Percentiles rank a stretch among this genome's conserved stretches.
These are phyloP conservation scores for Xylariaceae sp. DNA, from an alignment of 2,329 filamentous ascomycete species.

Conservation along the genomic window DNA sequence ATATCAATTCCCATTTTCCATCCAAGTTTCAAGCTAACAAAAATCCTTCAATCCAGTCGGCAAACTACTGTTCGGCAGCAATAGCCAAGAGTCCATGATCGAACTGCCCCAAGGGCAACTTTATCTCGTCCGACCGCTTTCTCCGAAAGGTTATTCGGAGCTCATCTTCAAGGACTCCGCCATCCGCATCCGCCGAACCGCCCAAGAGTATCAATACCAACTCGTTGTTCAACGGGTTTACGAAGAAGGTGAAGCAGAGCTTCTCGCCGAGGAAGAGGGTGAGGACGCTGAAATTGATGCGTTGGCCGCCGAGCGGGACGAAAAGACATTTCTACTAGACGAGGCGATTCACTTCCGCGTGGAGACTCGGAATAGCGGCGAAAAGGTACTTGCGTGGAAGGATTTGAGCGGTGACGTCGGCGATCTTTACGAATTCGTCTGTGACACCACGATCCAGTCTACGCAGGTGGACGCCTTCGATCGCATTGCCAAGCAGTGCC, in stretches of 20 bases:
- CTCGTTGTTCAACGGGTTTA: slow-evolving; percentile 94
- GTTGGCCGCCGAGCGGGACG: slow-evolving; percentile 79
- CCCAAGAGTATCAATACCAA: slow-evolving; percentile 95
- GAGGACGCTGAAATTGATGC: slow-evolving; percentile 73
- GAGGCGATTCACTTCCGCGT: slow-evolving; percentile 82
- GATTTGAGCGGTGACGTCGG: slow-evolving; percentile 90
- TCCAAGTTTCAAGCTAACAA: not conserved
- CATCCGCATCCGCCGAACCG: slow-evolving; percentile 84
- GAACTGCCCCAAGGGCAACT: slow-evolving; percentile 94
- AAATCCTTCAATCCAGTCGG: slow-evolving; percentile 55
- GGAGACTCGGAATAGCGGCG: slow-evolving; percentile 71
- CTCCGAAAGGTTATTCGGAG: slow-evolving; percentile 95
- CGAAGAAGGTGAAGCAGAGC: slow-evolving; percentile 93
- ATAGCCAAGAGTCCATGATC: slow-evolving; percentile 85
- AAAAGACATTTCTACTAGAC: slow-evolving; percentile 96
- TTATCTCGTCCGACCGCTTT: slow-evolving; percentile 90
- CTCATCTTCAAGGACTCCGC: slow-evolving; percentile 98
- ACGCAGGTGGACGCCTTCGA: slow-evolving; percentile 76
- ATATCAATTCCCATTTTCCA: not conserved
- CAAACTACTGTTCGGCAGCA: slow-evolving; percentile 85
- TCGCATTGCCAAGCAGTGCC: slow-evolving; percentile 79
- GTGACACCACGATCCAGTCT: slow-evolving; percentile 65
- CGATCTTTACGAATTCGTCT: slow-evolving; percentile 97
- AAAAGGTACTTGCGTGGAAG: slow-evolving; percentile 88
- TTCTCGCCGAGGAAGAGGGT: slow-evolving; percentile 81